Evolutionary conservation across 345 rosid genomes (phyloP), one percentile per base, ranked within the genome.

Genomic region (Dimocarpus longan): DNA sequence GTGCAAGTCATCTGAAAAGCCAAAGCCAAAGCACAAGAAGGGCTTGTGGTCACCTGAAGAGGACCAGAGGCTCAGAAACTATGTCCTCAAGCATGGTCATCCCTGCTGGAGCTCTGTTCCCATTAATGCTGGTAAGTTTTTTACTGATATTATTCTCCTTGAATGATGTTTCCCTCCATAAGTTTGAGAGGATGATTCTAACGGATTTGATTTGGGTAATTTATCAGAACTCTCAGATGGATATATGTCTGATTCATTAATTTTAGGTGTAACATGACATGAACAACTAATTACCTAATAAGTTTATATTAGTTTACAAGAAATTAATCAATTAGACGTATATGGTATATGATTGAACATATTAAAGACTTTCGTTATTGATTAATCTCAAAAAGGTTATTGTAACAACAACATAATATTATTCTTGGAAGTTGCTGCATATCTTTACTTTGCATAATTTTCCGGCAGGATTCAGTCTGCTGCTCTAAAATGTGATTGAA

Each of bases 41-140:
- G 99, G 99, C 60, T 80, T 95, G 22, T 95, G 99, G 99, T 95
- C 99, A 48, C 99, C 99, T 60, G 99, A 93, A 81, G 99, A 95
- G 88, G 99, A 95, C 81, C 91, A 87, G 5, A 88, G 84, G 85
- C 99, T 95, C 62, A 88, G 84, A 56, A 86, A 76, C 80, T 82
- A 88, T 73, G 82, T 95, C 84, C 78, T 89, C 73, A 81, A 85
- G 37, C 85, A 95, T 79, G 99, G 98, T 80, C 95, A 89, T 81
- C 82, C 91, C 44, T 91, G 95, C 81, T 95, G 99, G 99, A 92
- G 91, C 85, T 86, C 95, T 42, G 91, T 93, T 80, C 93, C 99
- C 80, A 77, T 91, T 70, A 85, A 92, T 84, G 93, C 98, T 57
- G 99, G 99, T 95, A 48, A 65, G 82, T 82, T 40, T 48, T 8